Evolutionary conservation across 2,329 filamentous ascomycete genomes (phyloP).

Genomic region (Fusarium falciforme): DNA sequence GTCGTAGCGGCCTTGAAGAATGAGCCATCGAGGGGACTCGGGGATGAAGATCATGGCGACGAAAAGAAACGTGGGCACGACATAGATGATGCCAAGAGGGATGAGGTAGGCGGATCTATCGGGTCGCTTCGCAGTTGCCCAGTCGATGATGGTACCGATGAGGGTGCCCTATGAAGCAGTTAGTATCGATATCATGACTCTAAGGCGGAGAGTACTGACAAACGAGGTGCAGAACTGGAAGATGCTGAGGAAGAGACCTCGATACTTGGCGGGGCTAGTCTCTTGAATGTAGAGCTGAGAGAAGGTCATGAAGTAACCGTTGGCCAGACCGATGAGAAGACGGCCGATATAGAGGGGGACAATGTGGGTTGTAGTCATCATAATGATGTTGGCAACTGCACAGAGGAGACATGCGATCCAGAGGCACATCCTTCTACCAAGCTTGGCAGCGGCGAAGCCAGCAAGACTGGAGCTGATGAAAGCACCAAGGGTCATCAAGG

Average conservation of each 20-base stretch:
- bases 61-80: conserved; percentile 26
- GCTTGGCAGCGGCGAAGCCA: conserved; percentile 24
- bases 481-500: conserved; percentile 38
- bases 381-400: conserved; percentile 35
- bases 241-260: conserved; percentile 34
- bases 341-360: conserved; percentile 28
- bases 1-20: conserved; percentile 33
- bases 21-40: conserved; percentile 38
- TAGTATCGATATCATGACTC: neutral
- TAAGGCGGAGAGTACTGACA: conserved; percentile 14
- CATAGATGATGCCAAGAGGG: conserved; percentile 35
- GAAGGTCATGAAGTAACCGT: conserved; percentile 41
- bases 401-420: conserved; percentile 36
- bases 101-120: conserved; percentile 38
- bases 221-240: conserved; percentile 39
- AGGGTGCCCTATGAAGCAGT: conserved; percentile 23
- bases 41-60: conserved; percentile 30
- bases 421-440: conserved; percentile 33
- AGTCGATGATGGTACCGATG: conserved; percentile 37
- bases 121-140: conserved; percentile 33
- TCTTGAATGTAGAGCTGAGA: conserved; percentile 40
- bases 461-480: conserved; percentile 40
- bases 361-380: conserved; percentile 39
- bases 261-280: conserved; percentile 36
- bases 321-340: conserved; percentile 34